phyloP scores from a whole-genome alignment of 352 stramenopile genomes.

The Aphanomyces stellatus region DNA sequence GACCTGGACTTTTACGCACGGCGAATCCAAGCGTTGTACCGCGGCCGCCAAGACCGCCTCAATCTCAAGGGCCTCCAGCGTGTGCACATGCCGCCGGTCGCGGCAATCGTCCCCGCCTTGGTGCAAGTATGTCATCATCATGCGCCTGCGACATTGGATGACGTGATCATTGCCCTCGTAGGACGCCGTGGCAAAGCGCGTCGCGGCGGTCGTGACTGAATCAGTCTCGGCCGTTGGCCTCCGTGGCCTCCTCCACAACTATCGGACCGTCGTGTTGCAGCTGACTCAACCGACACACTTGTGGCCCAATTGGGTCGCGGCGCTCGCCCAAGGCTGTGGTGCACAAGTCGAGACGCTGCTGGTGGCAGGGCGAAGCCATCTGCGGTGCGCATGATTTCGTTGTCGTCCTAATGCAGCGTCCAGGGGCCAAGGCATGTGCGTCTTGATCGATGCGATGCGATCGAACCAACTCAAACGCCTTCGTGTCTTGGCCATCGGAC shows the following conservation, averaged over 20 bases:
- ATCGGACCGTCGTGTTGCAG: neutral
- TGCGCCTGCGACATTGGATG: neutral
- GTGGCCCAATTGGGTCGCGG: neutral
- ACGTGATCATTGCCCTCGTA: no score
- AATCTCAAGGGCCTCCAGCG: neutral
- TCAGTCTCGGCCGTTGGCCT: neutral
- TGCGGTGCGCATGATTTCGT: neutral
- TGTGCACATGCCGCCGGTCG: neutral
- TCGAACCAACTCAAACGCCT: conserved; percentile 31
- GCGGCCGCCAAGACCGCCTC: conserved; percentile 24
- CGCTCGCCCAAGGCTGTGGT: neutral
- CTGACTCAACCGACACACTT: neutral
- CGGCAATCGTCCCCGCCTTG: neutral
- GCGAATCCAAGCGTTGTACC: conserved; percentile 49
- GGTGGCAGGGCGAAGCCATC: neutral
- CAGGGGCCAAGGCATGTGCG: conserved; percentile 22
- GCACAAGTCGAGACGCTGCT: neutral
- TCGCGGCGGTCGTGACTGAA: neutral
- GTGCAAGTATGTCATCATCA: neutral
- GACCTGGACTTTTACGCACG: conserved; percentile 31
- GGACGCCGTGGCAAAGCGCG: neutral
- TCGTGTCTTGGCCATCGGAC: conserved; percentile 34
- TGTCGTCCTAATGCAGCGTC: conserved; percentile 21
- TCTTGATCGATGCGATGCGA: conserved; percentile 34
- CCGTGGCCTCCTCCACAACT: neutral